Evolutionary conservation across 345 rosid species (phyloP).

Genomic region (Excoecaria agallocha): DNA sequence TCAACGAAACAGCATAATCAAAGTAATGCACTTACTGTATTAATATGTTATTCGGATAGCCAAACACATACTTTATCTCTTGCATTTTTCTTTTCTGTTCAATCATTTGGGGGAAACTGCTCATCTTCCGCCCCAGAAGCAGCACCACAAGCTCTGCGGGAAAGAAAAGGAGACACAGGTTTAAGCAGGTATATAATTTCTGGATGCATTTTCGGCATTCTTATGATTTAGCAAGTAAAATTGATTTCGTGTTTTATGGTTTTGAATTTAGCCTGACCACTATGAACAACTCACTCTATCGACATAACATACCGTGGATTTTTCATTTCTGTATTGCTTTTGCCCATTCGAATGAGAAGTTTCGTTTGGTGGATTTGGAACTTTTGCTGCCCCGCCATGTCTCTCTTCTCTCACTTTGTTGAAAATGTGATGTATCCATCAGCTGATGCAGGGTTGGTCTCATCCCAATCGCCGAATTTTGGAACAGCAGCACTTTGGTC

Average conservation of each 20-base stretch:
- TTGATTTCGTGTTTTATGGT: neutral
- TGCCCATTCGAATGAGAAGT: neutral
- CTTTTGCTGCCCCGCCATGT: constrained; percentile 7
- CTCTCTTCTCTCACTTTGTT: constrained; percentile 31
- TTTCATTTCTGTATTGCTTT: neutral
- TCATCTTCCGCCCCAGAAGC: neutral
- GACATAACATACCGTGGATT: neutral
- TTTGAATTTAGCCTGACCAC: neutral
- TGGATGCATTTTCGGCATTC: no score
- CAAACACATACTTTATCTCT: neutral
- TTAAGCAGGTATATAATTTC: neutral
- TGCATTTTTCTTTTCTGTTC: neutral
- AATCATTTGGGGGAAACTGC: neutral
- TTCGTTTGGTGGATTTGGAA: neutral
- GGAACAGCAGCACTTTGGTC: constrained; percentile 31
- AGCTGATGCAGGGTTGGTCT: constrained; percentile 33
- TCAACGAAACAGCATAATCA: neutral
- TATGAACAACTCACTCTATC: neutral
- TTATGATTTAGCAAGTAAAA: no score
- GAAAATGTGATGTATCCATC: constrained; percentile 36
- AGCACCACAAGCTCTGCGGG: neutral
- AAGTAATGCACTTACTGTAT: neutral
- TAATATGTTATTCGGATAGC: neutral
- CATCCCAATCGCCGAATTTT: constrained; percentile 44
- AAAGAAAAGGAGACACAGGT: neutral